These are phyloP conservation scores for Populus ilicifolia DNA, from an alignment of 345 rosid genomes.

Conservation along the genomic window DNA sequence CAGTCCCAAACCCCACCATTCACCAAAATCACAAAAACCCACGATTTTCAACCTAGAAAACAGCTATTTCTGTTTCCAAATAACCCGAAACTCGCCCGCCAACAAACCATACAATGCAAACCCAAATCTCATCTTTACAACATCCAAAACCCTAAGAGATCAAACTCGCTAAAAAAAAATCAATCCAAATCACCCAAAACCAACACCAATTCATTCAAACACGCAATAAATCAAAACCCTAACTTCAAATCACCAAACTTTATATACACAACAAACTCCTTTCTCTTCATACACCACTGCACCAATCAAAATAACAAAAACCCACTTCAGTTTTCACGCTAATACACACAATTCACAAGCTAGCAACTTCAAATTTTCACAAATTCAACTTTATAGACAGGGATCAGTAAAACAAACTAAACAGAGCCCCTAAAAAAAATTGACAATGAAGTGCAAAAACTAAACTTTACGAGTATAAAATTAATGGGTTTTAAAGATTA, in stretches of 20 bases:
- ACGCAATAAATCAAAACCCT: slow-evolving; percentile 53
- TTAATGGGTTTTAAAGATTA: background rate
- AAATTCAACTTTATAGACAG: slow-evolving; percentile 41
- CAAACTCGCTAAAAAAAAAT: slow-evolving; percentile 35
- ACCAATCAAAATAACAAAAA: slow-evolving; percentile 25
- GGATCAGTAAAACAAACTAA: slow-evolving; percentile 46
- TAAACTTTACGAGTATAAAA: slow-evolving; percentile 12
- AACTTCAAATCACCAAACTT: slow-evolving; percentile 37
- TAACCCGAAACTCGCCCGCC: slow-evolving; percentile 22
- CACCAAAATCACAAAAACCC: slow-evolving; percentile 7
- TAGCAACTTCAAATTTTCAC: slow-evolving; percentile 24
- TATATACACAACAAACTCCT: slow-evolving; percentile 13
- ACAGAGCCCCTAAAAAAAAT: slow-evolving; percentile 32
- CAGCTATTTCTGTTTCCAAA: slow-evolving; percentile 30
- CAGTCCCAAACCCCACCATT: slow-evolving; percentile 3
- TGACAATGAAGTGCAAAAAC: slow-evolving; percentile 43
- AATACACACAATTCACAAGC: slow-evolving; percentile 33
- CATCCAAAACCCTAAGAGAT: slow-evolving; percentile 60
- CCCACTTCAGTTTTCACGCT: slow-evolving; percentile 17
- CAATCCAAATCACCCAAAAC: slow-evolving; percentile 19
- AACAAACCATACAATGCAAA: slow-evolving; percentile 47
- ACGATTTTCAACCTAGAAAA: background rate
- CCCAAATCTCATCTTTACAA: slow-evolving; percentile 57
- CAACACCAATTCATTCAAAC: slow-evolving; percentile 22
- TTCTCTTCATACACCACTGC: slow-evolving; percentile 33